Percentiles rank a stretch among this genome's conserved stretches.
Conservation (phyloP, 164 flowering plant species). For the Annona cherimola region DNA sequence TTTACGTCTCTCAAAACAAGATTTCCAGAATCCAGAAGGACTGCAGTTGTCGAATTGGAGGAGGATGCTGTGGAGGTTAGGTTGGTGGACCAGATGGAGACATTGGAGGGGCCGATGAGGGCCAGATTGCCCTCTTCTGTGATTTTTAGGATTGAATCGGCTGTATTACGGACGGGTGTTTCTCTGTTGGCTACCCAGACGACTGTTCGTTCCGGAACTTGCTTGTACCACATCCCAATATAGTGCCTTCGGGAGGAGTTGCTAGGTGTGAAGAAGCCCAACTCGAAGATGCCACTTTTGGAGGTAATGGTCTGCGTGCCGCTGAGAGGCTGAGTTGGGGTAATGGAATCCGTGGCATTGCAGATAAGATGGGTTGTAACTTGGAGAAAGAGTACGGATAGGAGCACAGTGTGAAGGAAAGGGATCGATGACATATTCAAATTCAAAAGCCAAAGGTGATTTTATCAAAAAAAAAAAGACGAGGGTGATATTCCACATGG, state of each 20-base stretch:
- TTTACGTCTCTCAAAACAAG: conserved; percentile 38
- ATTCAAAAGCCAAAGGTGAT: too few species aligned
- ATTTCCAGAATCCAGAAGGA: conserved; percentile 51
- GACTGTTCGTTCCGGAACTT: conserved; percentile 7
- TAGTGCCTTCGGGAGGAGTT: conserved; percentile 18
- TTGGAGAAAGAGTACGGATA: too few species aligned
- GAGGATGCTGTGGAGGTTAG: conserved; percentile 17
- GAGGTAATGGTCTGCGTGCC: conserved; percentile 20
- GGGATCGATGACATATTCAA: too few species aligned
- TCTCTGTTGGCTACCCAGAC: conserved; percentile 33
- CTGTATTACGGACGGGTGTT: conserved; percentile 9
- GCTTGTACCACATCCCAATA: conserved; percentile 23
- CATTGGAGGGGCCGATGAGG: conserved; percentile 31
- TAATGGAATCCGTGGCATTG: conserved; percentile 15
- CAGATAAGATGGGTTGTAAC: too few species aligned
- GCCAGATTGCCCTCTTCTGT: conserved; percentile 44
- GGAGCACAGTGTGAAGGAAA: too few species aligned
- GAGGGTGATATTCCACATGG: too few species aligned
- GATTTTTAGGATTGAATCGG: conserved; percentile 13
- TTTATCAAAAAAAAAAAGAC: too few species aligned
- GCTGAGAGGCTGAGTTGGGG: conserved; percentile 18
- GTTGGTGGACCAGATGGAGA: conserved; percentile 58
- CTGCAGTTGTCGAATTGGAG: conserved; percentile 26
- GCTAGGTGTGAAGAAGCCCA: conserved; percentile 25
- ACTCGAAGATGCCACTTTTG: conserved; percentile 11